A percentile compares a stretch with the other conserved stretches of the same genome.
Evolutionary conservation across 2,329 filamentous ascomycete species (phyloP).

Genomic region (Magnaporthiopsis incrustans): DNA sequence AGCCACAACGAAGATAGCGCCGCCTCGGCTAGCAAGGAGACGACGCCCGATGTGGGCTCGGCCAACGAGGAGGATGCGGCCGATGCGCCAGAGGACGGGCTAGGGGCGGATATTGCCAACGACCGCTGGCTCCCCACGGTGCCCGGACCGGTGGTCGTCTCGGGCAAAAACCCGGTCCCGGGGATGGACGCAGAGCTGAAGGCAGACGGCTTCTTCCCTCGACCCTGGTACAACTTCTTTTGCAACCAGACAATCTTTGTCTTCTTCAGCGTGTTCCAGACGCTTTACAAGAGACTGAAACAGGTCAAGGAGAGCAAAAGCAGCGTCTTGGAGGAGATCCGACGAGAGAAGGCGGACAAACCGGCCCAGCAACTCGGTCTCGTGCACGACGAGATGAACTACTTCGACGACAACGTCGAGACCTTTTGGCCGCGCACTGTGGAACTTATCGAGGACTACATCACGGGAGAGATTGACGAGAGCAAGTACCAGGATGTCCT

Average conservation of each 20-base stretch:
- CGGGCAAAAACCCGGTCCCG: slow-evolving; percentile 45
- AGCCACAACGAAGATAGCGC: slow-evolving; percentile 72
- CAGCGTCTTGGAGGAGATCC: slow-evolving; percentile 65
- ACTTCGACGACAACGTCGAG: slow-evolving; percentile 59
- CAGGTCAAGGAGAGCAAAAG: slow-evolving; percentile 75
- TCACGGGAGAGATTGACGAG: slow-evolving; percentile 75
- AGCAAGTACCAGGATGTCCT: slow-evolving; percentile 81
- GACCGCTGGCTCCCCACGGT: slow-evolving; percentile 58
- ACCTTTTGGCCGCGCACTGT: slow-evolving; percentile 83
- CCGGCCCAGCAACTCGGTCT: slow-evolving; percentile 79
- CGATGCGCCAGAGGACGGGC: slow-evolving; percentile 49
- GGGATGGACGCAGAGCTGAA: slow-evolving; percentile 57
- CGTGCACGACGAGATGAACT: slow-evolving; percentile 68
- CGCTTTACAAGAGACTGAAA: slow-evolving; percentile 76
- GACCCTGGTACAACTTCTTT: slow-evolving; percentile 82
- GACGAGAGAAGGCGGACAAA: slow-evolving; percentile 65
- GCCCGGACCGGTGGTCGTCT: slow-evolving; percentile 46
- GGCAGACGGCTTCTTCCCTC: slow-evolving; percentile 72
- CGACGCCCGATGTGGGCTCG: slow-evolving; percentile 76
- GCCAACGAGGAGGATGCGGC: slow-evolving; percentile 69
- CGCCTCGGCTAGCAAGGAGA: slow-evolving; percentile 76
- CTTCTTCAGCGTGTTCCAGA: slow-evolving; percentile 89
- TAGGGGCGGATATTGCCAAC: slow-evolving; percentile 50
- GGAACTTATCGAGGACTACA: slow-evolving; percentile 76
- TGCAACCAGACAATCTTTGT: slow-evolving; percentile 86